Evolutionary conservation across 2,329 filamentous ascomycete genomes (phyloP).

Genomic region (Cytospora leucostoma): DNA sequence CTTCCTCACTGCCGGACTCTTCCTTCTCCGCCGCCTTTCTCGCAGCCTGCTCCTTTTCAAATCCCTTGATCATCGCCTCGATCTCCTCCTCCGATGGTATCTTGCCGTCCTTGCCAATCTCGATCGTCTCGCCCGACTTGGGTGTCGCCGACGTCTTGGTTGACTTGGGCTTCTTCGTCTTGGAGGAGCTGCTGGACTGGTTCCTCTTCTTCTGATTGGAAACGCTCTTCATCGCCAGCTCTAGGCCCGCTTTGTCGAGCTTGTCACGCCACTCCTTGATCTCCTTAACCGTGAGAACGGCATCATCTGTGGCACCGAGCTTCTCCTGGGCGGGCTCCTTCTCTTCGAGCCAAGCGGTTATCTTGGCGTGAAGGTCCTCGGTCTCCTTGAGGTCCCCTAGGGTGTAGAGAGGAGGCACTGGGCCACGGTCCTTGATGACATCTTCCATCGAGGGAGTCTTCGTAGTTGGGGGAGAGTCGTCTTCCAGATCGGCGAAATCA

Average conservation of each 20-base stretch:
- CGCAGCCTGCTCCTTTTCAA: conserved; percentile 36
- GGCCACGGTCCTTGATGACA: conserved; percentile 48
- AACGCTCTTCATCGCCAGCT: conserved; percentile 70
- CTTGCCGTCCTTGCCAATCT: conserved; percentile 46
- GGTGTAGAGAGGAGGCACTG: conserved; percentile 68
- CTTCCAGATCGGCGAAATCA: conserved; percentile 75
- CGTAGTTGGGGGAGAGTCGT: conserved; percentile 53
- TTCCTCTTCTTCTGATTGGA: conserved; percentile 52
- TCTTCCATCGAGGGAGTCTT: conserved; percentile 50
- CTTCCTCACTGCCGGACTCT: conserved; percentile 29
- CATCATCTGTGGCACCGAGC: conserved; percentile 70
- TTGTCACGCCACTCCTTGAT: conserved; percentile 68
- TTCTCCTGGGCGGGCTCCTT: conserved; percentile 71
- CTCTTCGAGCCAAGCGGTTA: conserved; percentile 73
- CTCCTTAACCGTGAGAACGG: conserved; percentile 72
- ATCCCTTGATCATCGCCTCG: conserved; percentile 55
- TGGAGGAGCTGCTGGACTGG: conserved; percentile 42
- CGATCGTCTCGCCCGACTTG: conserved; percentile 42
- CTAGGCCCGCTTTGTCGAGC: conserved; percentile 69
- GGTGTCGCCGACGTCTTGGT: conserved; percentile 36
- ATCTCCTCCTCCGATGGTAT: conserved; percentile 47
- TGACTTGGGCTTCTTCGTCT: conserved; percentile 48
- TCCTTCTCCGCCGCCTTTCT: conserved; percentile 28
- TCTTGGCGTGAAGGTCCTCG: conserved; percentile 61
- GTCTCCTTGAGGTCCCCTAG: conserved; percentile 70